A percentile compares a stretch with the other conserved stretches of the same genome.
Evolutionary conservation across 2,329 filamentous ascomycete genomes (phyloP).

Genomic region (Boeremia exigua): DNA sequence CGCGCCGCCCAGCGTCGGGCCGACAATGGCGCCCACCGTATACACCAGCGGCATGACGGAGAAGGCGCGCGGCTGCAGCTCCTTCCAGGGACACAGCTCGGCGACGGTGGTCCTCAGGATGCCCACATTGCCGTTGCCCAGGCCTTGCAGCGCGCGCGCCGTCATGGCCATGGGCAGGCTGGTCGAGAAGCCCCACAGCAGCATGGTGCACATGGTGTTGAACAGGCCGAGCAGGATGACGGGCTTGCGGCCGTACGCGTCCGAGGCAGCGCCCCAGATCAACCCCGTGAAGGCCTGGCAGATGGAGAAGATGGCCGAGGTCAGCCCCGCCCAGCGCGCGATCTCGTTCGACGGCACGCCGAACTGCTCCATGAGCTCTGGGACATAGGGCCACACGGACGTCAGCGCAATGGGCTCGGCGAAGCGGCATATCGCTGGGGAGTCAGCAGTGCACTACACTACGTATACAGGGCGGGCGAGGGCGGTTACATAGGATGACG

Average conservation of each 20-base stretch:
- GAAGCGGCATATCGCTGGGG: slow-evolving; percentile 90
- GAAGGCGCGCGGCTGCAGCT: slow-evolving; percentile 87
- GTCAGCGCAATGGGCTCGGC: slow-evolving; percentile 92
- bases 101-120: slow-evolving; percentile 92
- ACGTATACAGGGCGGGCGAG: too few relatives aligned
- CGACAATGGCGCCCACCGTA: slow-evolving; percentile 86
- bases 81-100: slow-evolving; percentile 85
- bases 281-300: slow-evolving; percentile 81
- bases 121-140: slow-evolving; percentile 82
- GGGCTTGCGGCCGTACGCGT: slow-evolving; percentile 83
- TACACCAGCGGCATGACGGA: slow-evolving; percentile 92
- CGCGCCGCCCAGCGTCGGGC: slow-evolving; percentile 83
- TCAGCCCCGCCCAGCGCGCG: slow-evolving; percentile 78
- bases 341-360: slow-evolving; percentile 49
- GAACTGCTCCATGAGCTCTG: slow-evolving; percentile 60
- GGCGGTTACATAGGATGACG: slow-evolving; percentile 50
- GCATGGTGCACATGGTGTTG: slow-evolving; percentile 80
- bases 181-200: slow-evolving; percentile 84
- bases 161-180: slow-evolving; percentile 80
- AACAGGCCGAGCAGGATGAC: slow-evolving; percentile 76
- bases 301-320: slow-evolving; percentile 82
- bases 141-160: slow-evolving; percentile 78
- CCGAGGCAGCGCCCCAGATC: slow-evolving; percentile 85
- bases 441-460: too few relatives aligned
- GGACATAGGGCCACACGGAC: slow-evolving; percentile 90